Conservation (phyloP, 306 rosid species). For the Lupinus albus region DNA sequence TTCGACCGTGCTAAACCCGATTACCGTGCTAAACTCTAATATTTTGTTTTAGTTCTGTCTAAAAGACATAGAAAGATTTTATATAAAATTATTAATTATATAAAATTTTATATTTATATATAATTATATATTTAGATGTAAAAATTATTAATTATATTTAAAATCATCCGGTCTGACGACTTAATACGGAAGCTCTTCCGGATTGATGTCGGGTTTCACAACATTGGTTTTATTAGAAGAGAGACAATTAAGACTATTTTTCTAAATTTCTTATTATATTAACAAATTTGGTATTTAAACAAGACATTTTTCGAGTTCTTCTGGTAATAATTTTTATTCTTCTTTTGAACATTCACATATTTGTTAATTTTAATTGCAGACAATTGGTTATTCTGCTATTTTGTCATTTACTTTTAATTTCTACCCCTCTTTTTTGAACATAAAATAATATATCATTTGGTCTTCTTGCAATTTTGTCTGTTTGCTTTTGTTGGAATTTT, state of each 20-base stretch:
- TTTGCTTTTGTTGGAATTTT: slow-evolving; percentile 20
- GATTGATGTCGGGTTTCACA: no score
- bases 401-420: neutral
- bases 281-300: neutral
- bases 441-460: neutral
- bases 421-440: neutral
- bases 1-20: no score
- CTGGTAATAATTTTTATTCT: neutral
- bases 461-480: slow-evolving; percentile 12
- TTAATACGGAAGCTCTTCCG: no score
- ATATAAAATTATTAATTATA: no score
- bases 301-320: neutral
- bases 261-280: neutral
- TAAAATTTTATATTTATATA: no score
- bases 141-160: no score
- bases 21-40: no score
- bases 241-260: neutral
- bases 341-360: neutral
- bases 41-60: no score
- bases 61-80: no score
- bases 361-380: neutral
- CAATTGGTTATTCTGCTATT: neutral
- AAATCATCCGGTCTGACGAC: no score
- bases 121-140: no score
- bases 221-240: neutral